These are phyloP conservation scores for Populus hybrid DNA, from an alignment of 441 rosid genomes.

Conservation along the genomic window DNA sequence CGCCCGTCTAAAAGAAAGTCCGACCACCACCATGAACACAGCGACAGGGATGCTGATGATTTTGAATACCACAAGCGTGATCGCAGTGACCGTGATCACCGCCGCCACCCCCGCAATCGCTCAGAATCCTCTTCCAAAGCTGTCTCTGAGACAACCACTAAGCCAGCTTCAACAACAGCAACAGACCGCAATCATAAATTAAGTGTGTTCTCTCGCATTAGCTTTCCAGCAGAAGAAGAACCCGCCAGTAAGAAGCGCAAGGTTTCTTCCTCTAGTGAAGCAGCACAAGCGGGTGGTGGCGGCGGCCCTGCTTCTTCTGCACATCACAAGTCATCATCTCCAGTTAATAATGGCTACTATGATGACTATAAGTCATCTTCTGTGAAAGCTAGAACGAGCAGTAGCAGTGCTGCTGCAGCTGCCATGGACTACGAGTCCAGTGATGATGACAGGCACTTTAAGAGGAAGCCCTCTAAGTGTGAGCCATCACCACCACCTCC, in stretches of 20 bases:
- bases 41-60: constrained; percentile 33
- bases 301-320: constrained; percentile 3
- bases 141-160: constrained; percentile 22
- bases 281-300: background rate
- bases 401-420: constrained; percentile 23
- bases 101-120: constrained; percentile 38
- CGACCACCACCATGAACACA: constrained; percentile 42
- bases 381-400: constrained; percentile 31
- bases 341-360: constrained; percentile 24
- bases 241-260: constrained; percentile 49
- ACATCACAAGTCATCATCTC: constrained; percentile 20
- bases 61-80: constrained; percentile 38
- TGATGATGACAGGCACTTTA: constrained; percentile 88
- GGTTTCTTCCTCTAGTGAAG: constrained; percentile 16
- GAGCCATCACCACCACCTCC: constrained; percentile 60
- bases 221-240: constrained; percentile 85
- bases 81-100: constrained; percentile 22
- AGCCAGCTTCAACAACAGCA: constrained; percentile 25
- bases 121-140: constrained; percentile 36
- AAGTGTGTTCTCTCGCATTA: constrained; percentile 92
- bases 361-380: constrained; percentile 38
- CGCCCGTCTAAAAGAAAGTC: constrained; percentile 56
- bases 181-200: constrained; percentile 48
- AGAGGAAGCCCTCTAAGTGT: constrained; percentile 83
- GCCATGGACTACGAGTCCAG: constrained; percentile 64